A percentile compares a stretch with the other conserved stretches of the same genome.
These are phyloP conservation scores for Malus hybrid DNA, from an alignment of 331 rosid species.

Conservation along the genomic window DNA sequence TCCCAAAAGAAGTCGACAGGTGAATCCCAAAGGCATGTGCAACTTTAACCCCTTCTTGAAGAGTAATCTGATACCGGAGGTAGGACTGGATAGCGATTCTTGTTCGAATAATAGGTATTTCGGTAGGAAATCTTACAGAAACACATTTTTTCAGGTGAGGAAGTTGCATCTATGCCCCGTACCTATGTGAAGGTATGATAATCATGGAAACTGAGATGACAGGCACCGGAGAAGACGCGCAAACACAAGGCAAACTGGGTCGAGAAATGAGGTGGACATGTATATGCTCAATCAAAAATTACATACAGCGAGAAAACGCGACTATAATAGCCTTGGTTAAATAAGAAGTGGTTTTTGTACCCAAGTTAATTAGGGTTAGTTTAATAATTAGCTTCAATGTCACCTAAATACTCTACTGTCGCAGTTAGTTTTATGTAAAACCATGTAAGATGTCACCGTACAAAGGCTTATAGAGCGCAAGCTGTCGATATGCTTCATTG, in stretches of 20 bases:
- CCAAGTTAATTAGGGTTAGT: not conserved
- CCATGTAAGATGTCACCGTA: not conserved
- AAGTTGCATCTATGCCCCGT: constrained; percentile 2
- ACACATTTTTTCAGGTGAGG: constrained; percentile 3
- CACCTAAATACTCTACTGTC: not conserved
- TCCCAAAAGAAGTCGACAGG: constrained; percentile 62
- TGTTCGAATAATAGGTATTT: not conserved
- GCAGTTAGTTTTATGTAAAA: constrained; percentile 4
- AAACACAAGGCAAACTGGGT: constrained; percentile 7
- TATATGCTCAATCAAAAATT: not conserved
- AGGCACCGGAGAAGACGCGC: not conserved
- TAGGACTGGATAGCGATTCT: not conserved
- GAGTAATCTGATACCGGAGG: constrained; percentile 13
- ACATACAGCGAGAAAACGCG: constrained; percentile 4
- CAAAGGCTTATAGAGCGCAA: not conserved
- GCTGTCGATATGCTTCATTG: not conserved
- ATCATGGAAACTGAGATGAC: not conserved
- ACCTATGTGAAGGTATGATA: not conserved
- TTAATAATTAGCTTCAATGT: not conserved
- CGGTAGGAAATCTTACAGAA: not conserved
- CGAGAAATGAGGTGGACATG: constrained; percentile 14
- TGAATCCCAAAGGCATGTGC: constrained; percentile 16
- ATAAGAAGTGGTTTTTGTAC: constrained; percentile 10
- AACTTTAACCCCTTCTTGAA: constrained; percentile 6
- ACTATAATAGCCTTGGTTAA: not conserved